Evolutionary conservation across 139 green algal species (phyloP), one percentile per base, ranked within the genome.

Genomic region (Chlamydomonas asymmetrica): DNA sequence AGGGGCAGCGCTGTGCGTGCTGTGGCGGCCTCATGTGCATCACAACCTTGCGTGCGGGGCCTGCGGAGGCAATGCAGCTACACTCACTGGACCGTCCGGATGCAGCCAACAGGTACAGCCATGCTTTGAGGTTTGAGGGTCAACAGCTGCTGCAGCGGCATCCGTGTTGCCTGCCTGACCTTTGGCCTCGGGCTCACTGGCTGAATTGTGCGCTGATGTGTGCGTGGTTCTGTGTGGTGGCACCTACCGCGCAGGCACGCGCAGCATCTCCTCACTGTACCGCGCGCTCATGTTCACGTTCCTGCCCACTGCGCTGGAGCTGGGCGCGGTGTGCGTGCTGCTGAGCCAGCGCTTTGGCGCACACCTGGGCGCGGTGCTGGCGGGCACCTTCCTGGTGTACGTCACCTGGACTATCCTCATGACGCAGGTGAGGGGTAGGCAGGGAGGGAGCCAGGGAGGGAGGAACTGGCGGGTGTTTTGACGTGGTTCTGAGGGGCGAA

Each of bases 211-310:
- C n/a, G n/a, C n/a, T n/a, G n/a, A n/a, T n/a, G n/a, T n/a, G n/a
- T n/a, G n/a, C n/a, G n/a, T n/a, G n/a, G n/a, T n/a, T n/a, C n/a
- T n/a, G n/a, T n/a, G n/a, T n/a, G n/a, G n/a, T n/a, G n/a, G n/a
- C n/a, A n/a, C n/a, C n/a, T n/a, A n/a, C 10, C 32, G 13, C 54
- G 31, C 85, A 90, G 94, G 95, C 52, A 96, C 92, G 5, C 85
- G 95, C 32, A 89, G 78, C 75, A 87, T 98, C n/a, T 88, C 88
- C 48, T 95, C 97, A 80, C 87, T 99, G n/a, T 99, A 98, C 80
- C 78, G 94, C 2, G 90, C 92, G 2, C 80, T 97, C 4, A 88
- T 98, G 13, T 98, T 98, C 86, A 98, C 94, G 25, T 96, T 98
- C 63, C 60, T 97, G 20, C 96, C 96, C 34, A 98, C 96, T 1